Evolutionary conservation across 805 yeast species (phyloP), one percentile per base, ranked within the genome.

Genomic region (Torulaspora indica): DNA sequence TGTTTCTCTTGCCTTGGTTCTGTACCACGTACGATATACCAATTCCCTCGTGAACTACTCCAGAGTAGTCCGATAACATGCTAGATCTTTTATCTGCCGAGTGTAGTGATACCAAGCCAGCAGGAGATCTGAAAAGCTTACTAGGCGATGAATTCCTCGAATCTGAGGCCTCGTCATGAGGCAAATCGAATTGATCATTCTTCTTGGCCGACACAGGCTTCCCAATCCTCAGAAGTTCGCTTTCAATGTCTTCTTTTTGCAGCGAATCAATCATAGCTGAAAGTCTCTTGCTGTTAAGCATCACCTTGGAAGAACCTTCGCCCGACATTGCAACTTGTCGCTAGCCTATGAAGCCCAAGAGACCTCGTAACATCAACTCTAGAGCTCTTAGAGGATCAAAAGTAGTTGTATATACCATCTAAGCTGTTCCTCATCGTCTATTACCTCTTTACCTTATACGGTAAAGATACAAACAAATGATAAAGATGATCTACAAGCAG

Each of bases 21-120:
- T 53, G 46, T 9, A 58, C 62, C 3, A 63, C 49, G 34, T 58
- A 61, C 3, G 66, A 58, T 2, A 61, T 53, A 12, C 57, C 62
- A 7, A 63, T 60, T 15, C 64, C 67, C 37, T 63, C 66, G 28
- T 61, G 64, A 2, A 61, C 49, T 9, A 60, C 58, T 10, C 66
- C 67, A 6, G 65, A 60, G 44, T 63, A 63, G 33, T 48, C 48
- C 3, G 67, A 63, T 20, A 58, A 48, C 51, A 58, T 53, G 43
- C 67, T 61, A 13, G 50, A 10, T 25, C 52, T 41, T 12, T 42
- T 45, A 18, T 45, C 49, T 22, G 47, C 35, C 8, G 51, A 42
- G 4, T 43, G 31, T 8, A 42, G 24, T 12, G 52, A 39, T 14
- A 42, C 43, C 13, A 34, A 28, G 8, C 53, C 54, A 14, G 46